Base-by-base conservation (phyloP, 2,329 filamentous ascomycete species). In the Harringtonia aguacate region DNA sequence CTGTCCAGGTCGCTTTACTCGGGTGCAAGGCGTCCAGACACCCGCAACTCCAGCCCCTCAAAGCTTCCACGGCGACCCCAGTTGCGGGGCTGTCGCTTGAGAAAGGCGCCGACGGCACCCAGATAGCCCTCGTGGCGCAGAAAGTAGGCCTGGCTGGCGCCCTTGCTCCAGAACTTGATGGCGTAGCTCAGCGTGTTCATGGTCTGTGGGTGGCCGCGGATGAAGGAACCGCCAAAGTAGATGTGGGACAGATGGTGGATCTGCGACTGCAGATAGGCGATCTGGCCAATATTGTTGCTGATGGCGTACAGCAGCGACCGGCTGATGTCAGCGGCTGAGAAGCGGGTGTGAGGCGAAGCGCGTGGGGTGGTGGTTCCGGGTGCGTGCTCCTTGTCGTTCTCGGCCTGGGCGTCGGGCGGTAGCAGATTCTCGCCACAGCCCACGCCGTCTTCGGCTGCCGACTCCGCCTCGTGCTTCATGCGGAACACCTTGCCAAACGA, bases 171-270 rank as follows among this genome's bases (percentile, higher is more conserved):
- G 66, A 97, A 98, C 54, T 87, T 87, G 65, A 98, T 95, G 58
- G 90, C 92, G 58, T 95, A 98, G 44, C 84, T 89, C 10, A 98
- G 71, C 0, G 92, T 97, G 63, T 97, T 94, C 78, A 98, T 98
- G 13, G 92, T 98, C 66, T 97, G 92, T 15, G 85, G 80, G 62
- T 98, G 92, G 34, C 92, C 92, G 35, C 92, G 81, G 58, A 98
- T 97, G 60, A 97, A 98, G 8, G 85, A 92, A 21, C 92, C 92
- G 20, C 92, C 92, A 63, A 98, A 98, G 68, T 98, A 98, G 48
- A 98, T 97, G 57, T 90, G 81, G 50, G 86, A 84, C 22, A 97
- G 71, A 37, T 83, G 77, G 65, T 98, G 90, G 58, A 95, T 92
- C 61, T 95, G 89, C 7, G 87, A 92, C 60, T 97, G 92, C n/a